Percentiles rank a stretch among this genome's conserved stretches.
These are phyloP conservation scores for Xylariaceae sp. DNA, from an alignment of 2,329 filamentous ascomycete species.

Conservation along the genomic window DNA sequence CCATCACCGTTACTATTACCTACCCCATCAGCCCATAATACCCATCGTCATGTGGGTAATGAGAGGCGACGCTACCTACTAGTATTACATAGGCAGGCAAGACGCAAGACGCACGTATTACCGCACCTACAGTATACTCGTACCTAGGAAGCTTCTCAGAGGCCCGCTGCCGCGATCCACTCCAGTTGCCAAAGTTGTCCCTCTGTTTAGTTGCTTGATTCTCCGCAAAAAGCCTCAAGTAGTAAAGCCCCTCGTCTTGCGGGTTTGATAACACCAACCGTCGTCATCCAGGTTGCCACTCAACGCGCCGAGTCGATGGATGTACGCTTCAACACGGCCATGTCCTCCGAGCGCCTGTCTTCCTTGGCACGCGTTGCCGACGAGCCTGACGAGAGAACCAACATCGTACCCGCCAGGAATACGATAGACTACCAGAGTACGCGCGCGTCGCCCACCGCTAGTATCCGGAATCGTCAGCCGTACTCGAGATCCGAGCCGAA, in stretches of 20 bases:
- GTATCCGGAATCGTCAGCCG: constrained; percentile 21
- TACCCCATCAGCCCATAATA: background rate
- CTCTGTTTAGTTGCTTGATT: background rate
- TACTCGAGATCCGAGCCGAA: constrained; percentile 19
- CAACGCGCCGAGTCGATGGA: constrained; percentile 41
- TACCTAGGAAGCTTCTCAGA: background rate
- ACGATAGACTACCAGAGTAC: constrained; percentile 39
- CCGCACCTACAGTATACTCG: background rate
- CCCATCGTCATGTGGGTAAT: background rate
- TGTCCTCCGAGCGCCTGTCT: constrained; percentile 19
- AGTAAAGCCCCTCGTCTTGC: background rate
- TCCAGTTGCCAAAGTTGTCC: background rate
- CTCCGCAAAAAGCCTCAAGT: background rate
- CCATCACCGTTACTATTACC: too few species aligned
- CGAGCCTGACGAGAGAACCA: constrained; percentile 39
- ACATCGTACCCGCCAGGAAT: constrained; percentile 35
- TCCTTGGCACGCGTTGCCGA: constrained; percentile 14
- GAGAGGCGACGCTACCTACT: background rate
- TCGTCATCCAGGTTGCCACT: constrained; percentile 35
- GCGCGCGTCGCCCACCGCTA: constrained; percentile 22
- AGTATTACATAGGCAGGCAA: too few species aligned
- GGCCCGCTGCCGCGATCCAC: background rate
- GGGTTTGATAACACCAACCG: background rate
- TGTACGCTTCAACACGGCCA: constrained; percentile 20
- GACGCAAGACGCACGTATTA: background rate